phyloP scores from a whole-genome alignment of 352 stramenopile genomes.

The Blastocystis sp. region DNA sequence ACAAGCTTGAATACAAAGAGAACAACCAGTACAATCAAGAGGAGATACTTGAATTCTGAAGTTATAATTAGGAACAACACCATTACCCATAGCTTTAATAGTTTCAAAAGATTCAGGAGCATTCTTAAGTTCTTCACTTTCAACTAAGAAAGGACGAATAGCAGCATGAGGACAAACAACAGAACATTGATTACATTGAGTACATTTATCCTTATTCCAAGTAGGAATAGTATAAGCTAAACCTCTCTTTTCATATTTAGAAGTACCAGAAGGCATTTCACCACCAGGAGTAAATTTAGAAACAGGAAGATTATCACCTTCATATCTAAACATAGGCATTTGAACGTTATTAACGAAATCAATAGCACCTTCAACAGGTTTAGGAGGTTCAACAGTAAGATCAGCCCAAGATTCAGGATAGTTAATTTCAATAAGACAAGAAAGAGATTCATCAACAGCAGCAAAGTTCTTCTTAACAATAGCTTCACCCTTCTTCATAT shows the following conservation, averaged over 20 bases:
- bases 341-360: slow-evolving; percentile 32
- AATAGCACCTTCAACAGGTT: slow-evolving; percentile 38
- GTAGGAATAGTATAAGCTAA: slow-evolving; percentile 11
- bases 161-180: slow-evolving; percentile 49
- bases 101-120: slow-evolving; percentile 47
- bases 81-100: slow-evolving; percentile 42
- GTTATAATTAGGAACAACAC: slow-evolving; percentile 45
- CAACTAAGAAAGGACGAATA: slow-evolving; percentile 49
- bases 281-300: slow-evolving; percentile 43
- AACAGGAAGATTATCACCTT: slow-evolving; percentile 13
- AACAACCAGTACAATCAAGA: slow-evolving; percentile 50
- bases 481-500: slow-evolving; percentile 49
- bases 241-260: slow-evolving; percentile 46
- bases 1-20: slow-evolving; percentile 49
- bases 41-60: slow-evolving; percentile 49
- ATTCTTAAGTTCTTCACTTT: slow-evolving; percentile 45
- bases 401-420: slow-evolving; percentile 45
- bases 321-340: slow-evolving; percentile 36
- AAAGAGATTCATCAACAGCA: slow-evolving; percentile 42
- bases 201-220: slow-evolving; percentile 41
- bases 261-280: slow-evolving; percentile 47
- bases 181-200: slow-evolving; percentile 51
- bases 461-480: slow-evolving; percentile 50
- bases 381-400: slow-evolving; percentile 45
- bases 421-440: slow-evolving; percentile 23